Evolutionary conservation across 2,329 filamentous ascomycete species (phyloP).

Genomic region (Periconia digitata): DNA sequence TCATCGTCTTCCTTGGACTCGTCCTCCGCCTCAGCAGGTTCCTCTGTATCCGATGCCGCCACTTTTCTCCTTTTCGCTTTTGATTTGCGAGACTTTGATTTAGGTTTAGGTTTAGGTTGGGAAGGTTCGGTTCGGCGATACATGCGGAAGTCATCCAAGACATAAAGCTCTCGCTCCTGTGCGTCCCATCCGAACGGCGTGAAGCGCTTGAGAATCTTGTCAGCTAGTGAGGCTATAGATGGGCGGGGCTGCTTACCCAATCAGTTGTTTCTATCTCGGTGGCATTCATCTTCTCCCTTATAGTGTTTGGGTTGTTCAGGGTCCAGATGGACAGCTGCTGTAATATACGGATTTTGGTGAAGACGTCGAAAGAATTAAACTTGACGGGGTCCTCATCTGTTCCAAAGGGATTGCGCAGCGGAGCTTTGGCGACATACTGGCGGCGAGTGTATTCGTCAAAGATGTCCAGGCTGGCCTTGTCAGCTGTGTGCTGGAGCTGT

Average conservation of each 20-base stretch:
- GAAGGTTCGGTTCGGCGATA: slow-evolving; percentile 84
- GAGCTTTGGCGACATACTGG: slow-evolving; percentile 82
- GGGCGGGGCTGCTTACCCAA: slow-evolving; percentile 66
- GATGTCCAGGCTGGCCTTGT: slow-evolving; percentile 66
- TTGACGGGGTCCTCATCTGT: slow-evolving; percentile 69
- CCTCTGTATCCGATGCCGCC: slow-evolving; percentile 49
- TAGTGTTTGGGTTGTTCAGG: slow-evolving; percentile 81
- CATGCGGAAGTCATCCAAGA: slow-evolving; percentile 90
- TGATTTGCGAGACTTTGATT: slow-evolving; percentile 49
- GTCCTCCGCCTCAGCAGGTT: slow-evolving; percentile 39
- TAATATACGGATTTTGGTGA: slow-evolving; percentile 78
- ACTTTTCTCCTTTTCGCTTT: slow-evolving; percentile 66
- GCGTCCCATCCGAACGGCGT: slow-evolving; percentile 87
- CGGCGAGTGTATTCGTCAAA: slow-evolving; percentile 93
- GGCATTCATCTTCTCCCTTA: slow-evolving; percentile 84
- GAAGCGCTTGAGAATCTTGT: slow-evolving; percentile 56
- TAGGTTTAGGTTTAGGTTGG: slow-evolving; percentile 58
- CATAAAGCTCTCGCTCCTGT: slow-evolving; percentile 82
- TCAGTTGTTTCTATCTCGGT: slow-evolving; percentile 77
- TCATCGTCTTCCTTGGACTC: slow-evolving; percentile 53
- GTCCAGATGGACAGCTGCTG: slow-evolving; percentile 90
- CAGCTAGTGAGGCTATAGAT: slow-evolving; percentile 10
- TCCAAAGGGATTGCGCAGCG: slow-evolving; percentile 82
- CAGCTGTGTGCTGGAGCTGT: not conserved
- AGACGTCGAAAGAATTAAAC: slow-evolving; percentile 80